These are phyloP conservation scores for Acanthamoeba healyi DNA, from an alignment of 208 protist species.

Conservation along the genomic window DNA sequence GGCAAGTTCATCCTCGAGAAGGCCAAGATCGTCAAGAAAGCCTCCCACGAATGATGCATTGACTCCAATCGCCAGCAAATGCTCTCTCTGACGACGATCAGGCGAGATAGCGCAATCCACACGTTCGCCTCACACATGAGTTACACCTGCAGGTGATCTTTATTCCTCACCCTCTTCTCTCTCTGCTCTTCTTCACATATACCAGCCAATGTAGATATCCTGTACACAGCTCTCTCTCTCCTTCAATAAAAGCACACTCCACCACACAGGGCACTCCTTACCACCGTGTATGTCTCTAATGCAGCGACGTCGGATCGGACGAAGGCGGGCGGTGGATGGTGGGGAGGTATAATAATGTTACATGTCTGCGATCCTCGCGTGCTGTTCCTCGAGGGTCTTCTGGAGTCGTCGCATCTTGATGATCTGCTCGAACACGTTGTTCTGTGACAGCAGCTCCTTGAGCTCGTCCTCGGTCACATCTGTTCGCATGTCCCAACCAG, in stretches of 20 bases:
- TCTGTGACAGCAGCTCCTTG: conserved; percentile 16
- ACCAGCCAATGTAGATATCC: neutral
- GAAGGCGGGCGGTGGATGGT: neutral
- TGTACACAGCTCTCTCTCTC: neutral
- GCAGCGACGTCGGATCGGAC: too few species aligned
- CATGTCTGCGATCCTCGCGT: conserved; percentile 1
- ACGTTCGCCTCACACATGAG: too few species aligned
- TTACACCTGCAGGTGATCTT: too few species aligned
- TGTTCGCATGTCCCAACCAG: neutral
- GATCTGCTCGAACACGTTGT: conserved; percentile 49
- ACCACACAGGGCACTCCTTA: too few species aligned
- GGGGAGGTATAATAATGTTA: neutral
- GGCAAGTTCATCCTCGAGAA: conserved; percentile 85
- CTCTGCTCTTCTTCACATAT: neutral
- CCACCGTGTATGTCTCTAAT: too few species aligned
- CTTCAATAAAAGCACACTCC: neutral
- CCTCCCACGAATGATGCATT: neutral
- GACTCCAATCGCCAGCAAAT: too few species aligned
- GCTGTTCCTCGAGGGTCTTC: conserved; percentile 17
- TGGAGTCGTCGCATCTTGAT: conserved; percentile 53
- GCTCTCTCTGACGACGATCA: too few species aligned
- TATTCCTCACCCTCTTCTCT: neutral
- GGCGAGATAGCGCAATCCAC: too few species aligned
- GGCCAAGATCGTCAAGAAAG: conserved; percentile 75
- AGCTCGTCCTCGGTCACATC: conserved; percentile 25